phyloP scores from a whole-genome alignment of 2,329 filamentous ascomycete genomes.

The Cladosporium sp. region DNA sequence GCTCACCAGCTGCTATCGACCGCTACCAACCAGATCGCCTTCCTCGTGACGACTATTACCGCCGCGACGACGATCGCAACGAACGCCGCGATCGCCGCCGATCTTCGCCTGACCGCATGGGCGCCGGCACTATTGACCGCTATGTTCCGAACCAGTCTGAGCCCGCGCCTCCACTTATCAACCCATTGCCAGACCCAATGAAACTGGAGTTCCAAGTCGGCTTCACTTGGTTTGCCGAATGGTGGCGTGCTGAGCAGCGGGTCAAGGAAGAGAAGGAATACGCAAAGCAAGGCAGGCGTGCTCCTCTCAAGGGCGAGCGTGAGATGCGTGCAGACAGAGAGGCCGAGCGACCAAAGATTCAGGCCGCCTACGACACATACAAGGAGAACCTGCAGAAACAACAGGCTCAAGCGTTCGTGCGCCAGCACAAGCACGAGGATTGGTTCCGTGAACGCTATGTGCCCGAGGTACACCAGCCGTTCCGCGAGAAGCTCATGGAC shows the following conservation, averaged over 20 bases:
- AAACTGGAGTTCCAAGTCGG: conserved; percentile 74
- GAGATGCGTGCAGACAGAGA: conserved; percentile 71
- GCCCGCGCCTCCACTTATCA: conserved; percentile 47
- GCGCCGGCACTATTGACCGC: conserved; percentile 68
- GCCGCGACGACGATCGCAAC: conserved; percentile 58
- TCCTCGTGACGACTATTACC: conserved; percentile 62
- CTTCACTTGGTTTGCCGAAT: conserved; percentile 81
- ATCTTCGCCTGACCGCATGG: conserved; percentile 43
- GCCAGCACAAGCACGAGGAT: conserved; percentile 89
- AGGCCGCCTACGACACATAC: conserved; percentile 63
- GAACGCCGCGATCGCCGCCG: conserved; percentile 58
- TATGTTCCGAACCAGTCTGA: conserved; percentile 69
- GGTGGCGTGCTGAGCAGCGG: conserved; percentile 78
- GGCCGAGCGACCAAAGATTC: conserved; percentile 74
- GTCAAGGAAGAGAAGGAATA: conserved; percentile 79
- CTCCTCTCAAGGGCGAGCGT: conserved; percentile 56
- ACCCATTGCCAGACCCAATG: conserved; percentile 69
- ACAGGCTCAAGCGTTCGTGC: conserved; percentile 75
- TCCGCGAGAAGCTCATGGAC: conserved; percentile 72
- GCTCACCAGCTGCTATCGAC: conserved; percentile 68
- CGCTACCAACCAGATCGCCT: conserved; percentile 69
- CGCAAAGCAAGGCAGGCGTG: conserved; percentile 62
- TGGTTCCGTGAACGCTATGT: conserved; percentile 98
- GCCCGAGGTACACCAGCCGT: conserved; percentile 70
- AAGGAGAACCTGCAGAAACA: conserved; percentile 59